Base-by-base conservation (phyloP, 768 basidiomycete genomes). In the Kwoniella sp. region DNA sequence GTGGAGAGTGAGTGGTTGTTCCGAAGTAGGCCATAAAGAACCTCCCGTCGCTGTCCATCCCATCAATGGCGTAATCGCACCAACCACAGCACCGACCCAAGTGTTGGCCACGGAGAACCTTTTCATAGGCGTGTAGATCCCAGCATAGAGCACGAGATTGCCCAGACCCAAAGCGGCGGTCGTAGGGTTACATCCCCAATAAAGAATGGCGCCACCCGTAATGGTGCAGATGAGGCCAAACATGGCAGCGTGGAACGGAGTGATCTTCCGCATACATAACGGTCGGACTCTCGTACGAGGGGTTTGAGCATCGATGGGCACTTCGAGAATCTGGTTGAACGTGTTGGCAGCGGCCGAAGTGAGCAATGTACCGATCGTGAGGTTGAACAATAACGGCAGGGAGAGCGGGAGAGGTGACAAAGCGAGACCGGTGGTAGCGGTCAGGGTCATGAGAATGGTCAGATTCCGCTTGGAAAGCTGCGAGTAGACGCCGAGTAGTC, bases 31-130 rank as follows among this genome's bases (percentile, higher is more conserved):
- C 64, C 90, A 81, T 9, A 95, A 78, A 17, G 85, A 82, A 22
- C 90, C 91, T 0, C 93, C 94, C 62, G 90, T 91, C 1, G 96
- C 96, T 7, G 95, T 88, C 96, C 96, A 99, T 46, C 96, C 96
- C 90, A 99, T 97, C 55, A 99, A 81, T 1, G 95, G 93, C 6
- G 96, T 96, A 4, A 97, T 83, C 0, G 84, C 93, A 30, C 96
- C 96, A 2, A 99, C 95, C 22, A 98, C 83, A 0, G 92, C 85
- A 10, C 95, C 95, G 19, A 94, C 86, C 95, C 94, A 97, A 1
- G 95, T 99, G 77, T 96, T 99, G 68, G 83, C 83, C 5, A 89
- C 83, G 62, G 85, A 86, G 71, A 85, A 87, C 19, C 96, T 85
- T 79, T 99, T 98, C 82, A 93, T 83, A 83, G 88, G 90, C 0